A percentile compares a stretch with the other conserved stretches of the same genome.
Evolutionary conservation across 495 filamentous ascomycete genomes (phyloP).

Genomic region (Podospora pseudocomata): DNA sequence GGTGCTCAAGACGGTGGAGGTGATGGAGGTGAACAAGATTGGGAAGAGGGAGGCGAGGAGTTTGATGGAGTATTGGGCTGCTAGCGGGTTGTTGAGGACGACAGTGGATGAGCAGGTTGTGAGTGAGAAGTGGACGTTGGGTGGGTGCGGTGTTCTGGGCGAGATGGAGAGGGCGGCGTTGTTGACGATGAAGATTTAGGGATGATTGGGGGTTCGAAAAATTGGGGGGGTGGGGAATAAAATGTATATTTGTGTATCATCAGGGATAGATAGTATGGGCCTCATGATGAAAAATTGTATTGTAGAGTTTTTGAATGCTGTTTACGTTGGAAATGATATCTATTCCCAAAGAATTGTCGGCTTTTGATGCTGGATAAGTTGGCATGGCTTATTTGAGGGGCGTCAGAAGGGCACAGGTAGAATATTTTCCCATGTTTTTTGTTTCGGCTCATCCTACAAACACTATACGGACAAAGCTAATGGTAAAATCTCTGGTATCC

Average conservation of each 20-base stretch:
- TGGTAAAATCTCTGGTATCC: not conserved
- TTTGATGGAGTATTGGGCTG: constrained; percentile 90
- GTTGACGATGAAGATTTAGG: constrained; percentile 43
- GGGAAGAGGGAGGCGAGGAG: constrained; percentile 70
- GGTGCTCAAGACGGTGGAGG: constrained; percentile 50
- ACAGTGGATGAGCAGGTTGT: constrained; percentile 69
- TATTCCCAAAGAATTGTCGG: too few relatives aligned
- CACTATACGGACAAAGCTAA: not conserved
- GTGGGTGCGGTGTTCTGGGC: constrained; percentile 75
- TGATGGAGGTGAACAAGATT: constrained; percentile 58
- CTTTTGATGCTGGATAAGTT: too few relatives aligned
- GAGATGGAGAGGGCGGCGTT: constrained; percentile 69
- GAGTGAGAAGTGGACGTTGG: constrained; percentile 78
- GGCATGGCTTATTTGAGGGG: not conserved
- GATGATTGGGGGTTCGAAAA: not conserved
- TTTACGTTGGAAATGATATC: not conserved
- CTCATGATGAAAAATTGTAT: constrained; percentile 2
- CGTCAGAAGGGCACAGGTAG: not conserved
- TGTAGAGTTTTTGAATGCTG: not conserved
- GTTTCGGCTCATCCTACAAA: not conserved
- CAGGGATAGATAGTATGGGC: not conserved
- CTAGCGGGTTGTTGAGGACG: constrained; percentile 72
- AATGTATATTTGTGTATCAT: constrained; percentile 6
- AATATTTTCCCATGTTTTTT: not conserved
- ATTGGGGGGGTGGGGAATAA: not conserved